Evolutionary conservation across 805 yeast genomes (phyloP).

Genomic region (Dipodascus geniculatus): DNA sequence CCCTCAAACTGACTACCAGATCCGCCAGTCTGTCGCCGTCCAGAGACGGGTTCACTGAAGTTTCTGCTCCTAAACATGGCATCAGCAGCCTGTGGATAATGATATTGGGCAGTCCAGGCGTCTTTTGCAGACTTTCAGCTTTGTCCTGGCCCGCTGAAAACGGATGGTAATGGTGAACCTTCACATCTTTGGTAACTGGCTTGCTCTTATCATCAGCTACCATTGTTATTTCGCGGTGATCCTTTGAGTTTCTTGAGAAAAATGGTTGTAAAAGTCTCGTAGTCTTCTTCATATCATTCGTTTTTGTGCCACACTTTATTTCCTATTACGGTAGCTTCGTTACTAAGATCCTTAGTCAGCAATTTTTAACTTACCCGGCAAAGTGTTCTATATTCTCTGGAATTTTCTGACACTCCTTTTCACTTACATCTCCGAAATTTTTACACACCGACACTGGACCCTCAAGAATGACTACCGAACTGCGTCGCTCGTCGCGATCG

Average conservation of each 20-base stretch:
- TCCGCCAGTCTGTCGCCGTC: conserved; percentile 20
- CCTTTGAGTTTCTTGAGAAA: no score
- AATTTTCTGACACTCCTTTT: background rate
- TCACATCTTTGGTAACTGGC: no score
- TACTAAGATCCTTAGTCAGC: no score
- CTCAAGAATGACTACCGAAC: conserved; percentile 7
- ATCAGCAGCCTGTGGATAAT: background rate
- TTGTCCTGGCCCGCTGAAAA: background rate
- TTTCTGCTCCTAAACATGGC: background rate
- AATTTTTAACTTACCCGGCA: no score
- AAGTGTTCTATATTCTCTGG: no score
- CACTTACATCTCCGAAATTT: background rate
- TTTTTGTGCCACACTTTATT: no score
- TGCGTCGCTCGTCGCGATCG: conserved; percentile 30
- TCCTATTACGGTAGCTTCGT: no score
- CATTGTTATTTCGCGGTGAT: no score
- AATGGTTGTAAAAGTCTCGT: no score
- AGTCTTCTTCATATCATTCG: no score
- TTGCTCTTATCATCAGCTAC: no score
- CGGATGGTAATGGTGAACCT: no score
- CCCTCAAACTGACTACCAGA: conserved; percentile 22
- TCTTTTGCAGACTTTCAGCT: background rate
- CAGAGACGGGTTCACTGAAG: conserved; percentile 3
- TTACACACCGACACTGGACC: background rate
- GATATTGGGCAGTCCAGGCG: background rate